Evolutionary conservation across 352 stramenopile genomes (phyloP), one percentile per base, ranked within the genome.

Genomic region (Pythium aphanidermatum): DNA sequence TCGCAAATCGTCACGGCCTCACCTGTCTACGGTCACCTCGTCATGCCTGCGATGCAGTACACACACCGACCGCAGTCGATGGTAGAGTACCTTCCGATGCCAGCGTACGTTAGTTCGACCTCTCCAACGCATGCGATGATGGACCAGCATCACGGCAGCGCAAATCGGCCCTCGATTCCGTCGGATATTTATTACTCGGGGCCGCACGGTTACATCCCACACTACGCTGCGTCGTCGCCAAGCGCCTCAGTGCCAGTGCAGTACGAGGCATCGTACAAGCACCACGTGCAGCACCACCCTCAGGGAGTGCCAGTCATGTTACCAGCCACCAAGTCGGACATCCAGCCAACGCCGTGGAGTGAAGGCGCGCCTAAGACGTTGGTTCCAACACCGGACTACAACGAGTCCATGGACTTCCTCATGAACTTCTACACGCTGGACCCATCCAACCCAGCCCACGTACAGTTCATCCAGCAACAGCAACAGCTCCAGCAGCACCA

Each of bases 341-440:
- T 51, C 14, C 37, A 52, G 46, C 46, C 53, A 13, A 48, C 32
- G 10, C 39, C 46, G 31, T 61, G 45, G 39, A 51, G 21, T 13
- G 39, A 46, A 55, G 65, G 44, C 40, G 31, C 43, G 3, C 51
- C 51, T 11, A 45, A 43, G 19, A 34, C 51, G 51, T 68, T 73
- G 48, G 51, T 52, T 13, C 58, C 54, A 2, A 60, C 69, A 12
- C 73, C 69, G 2, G 63, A 84, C 53, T 90, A 86, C 37, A 63
- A 79, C 50, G 78, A 87, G 58, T 86, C 73, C 31, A 87, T 90
- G 74, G 78, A 87, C 56, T 90, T 86, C 59, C 60, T 90, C 52
- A 87, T 90, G 74, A 51, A 77, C 55, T 63, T 84, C 28, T 87
- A 85, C 54, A 67, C 68, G 24, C 49, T 58, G 29, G 64, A 82